Base-by-base conservation (phyloP, 2,329 filamentous ascomycete species). In the Botrytis fragariae region DNA sequence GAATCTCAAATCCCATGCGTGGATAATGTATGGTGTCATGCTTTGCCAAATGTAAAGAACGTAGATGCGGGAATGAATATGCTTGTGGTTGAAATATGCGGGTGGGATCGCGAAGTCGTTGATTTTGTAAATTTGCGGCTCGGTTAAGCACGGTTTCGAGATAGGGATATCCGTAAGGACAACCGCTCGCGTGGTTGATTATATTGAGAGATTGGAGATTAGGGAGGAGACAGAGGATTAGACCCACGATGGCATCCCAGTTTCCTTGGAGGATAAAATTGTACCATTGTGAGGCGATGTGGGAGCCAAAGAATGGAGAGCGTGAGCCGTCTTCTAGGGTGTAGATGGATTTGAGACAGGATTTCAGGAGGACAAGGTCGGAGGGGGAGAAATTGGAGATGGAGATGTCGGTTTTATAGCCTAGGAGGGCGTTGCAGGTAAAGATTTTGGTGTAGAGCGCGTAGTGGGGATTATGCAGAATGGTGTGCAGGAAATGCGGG, bases 161-260 rank as follows among this genome's bases (percentile, higher is more conserved):
- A n/a, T 73, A 73, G 57, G 72, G 72, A n/a, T 70, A 73, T 22
- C 68, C 72, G 9, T 73, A 39, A 7, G 67, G 67, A 63, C 65
- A 70, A 5, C 72, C 72, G 29, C 45, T 67, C 16, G 70, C 70
- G 37, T 73, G 68, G 32, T 73, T 70, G 18, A 73, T 61, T 45
- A 73, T 70, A 42, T 73, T 71, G 3, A 73, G 69, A 9, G 69
- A 45, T 45, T 64, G 35, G 2, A 73, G 35, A n/a, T 73, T 73
- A 8, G 72, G 72, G 29, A 73, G 72, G 42, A 73, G 72, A 48
- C 72, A 71, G 37, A 73, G n/a, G 8, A 73, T 37, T 5, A 71
- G 54, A n/a, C 25, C 67, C 1, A 63, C 72, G 29, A 73, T 48
- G 20, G 72, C 65, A 64, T 73, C 72, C 72, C 72, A 73, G 35